Evolutionary conservation across 129 eudicot genomes (phyloP).

Genomic region (Flaveria robusta): DNA sequence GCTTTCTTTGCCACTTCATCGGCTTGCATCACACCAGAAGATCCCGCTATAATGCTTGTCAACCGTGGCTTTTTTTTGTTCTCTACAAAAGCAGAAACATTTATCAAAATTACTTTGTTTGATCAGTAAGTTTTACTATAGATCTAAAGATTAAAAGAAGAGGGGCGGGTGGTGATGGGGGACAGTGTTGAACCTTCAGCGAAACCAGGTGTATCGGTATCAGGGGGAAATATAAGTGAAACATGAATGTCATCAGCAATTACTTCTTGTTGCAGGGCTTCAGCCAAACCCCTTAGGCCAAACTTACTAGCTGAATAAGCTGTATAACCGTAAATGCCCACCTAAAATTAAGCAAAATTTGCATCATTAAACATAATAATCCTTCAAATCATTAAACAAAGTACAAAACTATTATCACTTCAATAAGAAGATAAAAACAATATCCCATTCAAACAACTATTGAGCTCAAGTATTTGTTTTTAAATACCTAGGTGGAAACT

Average conservation of each 20-base stretch:
- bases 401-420: neutral
- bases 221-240: slow-evolving; percentile 89
- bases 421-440: neutral
- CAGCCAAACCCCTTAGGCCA: slow-evolving; percentile 90
- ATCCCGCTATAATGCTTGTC: slow-evolving; percentile 81
- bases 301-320: slow-evolving; percentile 98
- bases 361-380: slow-evolving; percentile 11
- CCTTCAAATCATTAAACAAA: slow-evolving; percentile 6
- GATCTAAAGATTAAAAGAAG: neutral
- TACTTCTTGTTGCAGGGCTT: slow-evolving; percentile 87
- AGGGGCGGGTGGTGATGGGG: neutral
- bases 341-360: slow-evolving; percentile 38
- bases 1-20: slow-evolving; percentile 84
- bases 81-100: slow-evolving; percentile 48
- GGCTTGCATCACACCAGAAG: slow-evolving; percentile 82
- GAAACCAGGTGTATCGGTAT: slow-evolving; percentile 93
- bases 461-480: neutral
- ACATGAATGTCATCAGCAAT: slow-evolving; percentile 78
- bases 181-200: slow-evolving; percentile 56
- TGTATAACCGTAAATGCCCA: slow-evolving; percentile 90
- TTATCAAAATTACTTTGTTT: neutral
- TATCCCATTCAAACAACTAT: neutral
- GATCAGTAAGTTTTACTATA: neutral
- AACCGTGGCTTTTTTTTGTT: slow-evolving; percentile 73
- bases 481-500: neutral